Conservation (phyloP, 129 eudicot species). For the Centella asiatica region DNA sequence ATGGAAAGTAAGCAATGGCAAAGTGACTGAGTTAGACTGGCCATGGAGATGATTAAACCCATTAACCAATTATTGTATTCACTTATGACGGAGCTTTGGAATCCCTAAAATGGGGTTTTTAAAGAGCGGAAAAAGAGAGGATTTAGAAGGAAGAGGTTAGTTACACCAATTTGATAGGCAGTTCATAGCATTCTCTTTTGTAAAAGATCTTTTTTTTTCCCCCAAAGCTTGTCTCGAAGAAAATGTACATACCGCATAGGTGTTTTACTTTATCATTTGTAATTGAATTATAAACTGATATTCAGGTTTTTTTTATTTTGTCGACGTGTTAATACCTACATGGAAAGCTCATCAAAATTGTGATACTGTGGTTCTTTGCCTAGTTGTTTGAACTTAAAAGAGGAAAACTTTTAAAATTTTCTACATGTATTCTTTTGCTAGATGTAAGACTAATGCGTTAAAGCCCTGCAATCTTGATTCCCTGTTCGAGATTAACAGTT, state of each 20-base stretch:
- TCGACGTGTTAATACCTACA: too few relatives aligned
- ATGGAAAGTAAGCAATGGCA: constrained; percentile 45
- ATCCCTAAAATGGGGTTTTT: constrained; percentile 7
- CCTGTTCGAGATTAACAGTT: too few relatives aligned
- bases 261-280: background rate
- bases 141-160: constrained; percentile 14
- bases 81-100: constrained; percentile 16
- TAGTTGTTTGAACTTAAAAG: too few relatives aligned
- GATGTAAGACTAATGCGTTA: too few relatives aligned
- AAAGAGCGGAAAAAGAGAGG: constrained; percentile 5
- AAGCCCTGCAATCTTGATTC: too few relatives aligned
- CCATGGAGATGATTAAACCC: constrained; percentile 30
- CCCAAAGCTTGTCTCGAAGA: too few relatives aligned
- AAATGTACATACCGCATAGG: constrained; percentile 30
- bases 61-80: constrained; percentile 9
- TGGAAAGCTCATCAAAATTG: too few relatives aligned
- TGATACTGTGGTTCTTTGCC: too few relatives aligned
- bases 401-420: too few relatives aligned
- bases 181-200: constrained; percentile 9
- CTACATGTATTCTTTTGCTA: too few relatives aligned
- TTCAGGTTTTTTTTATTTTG: too few relatives aligned
- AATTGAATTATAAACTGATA: background rate
- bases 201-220: too few relatives aligned
- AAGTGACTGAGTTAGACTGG: constrained; percentile 43
- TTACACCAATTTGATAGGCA: constrained; percentile 17